Conservation (phyloP, 805 yeast species). For the Isabelozyma rhagii region DNA sequence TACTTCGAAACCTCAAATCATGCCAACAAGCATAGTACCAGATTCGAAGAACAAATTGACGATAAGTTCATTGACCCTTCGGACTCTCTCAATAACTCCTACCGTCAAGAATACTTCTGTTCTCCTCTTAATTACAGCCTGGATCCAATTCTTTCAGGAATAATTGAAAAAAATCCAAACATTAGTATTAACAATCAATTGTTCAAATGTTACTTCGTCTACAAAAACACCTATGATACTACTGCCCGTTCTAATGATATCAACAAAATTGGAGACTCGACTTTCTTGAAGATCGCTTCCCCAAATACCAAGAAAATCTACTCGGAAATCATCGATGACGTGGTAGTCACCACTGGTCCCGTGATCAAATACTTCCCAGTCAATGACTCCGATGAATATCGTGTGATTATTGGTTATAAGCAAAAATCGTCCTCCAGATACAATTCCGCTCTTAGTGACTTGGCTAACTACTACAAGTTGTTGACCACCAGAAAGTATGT, state of each 20-base stretch:
- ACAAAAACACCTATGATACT: conserved; percentile 50
- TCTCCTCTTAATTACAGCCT: conserved; percentile 53
- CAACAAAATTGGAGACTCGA: conserved; percentile 68
- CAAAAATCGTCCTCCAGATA: conserved; percentile 82
- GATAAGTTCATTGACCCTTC: conserved; percentile 69
- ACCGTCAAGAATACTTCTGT: conserved; percentile 75
- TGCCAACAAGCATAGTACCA: conserved; percentile 15
- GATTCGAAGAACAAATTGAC: conserved; percentile 76
- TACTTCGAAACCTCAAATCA: conserved; percentile 76
- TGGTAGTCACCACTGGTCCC: conserved; percentile 80
- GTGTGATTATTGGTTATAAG: conserved; percentile 85
- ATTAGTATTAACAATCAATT: conserved; percentile 40
- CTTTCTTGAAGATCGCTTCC: conserved; percentile 76
- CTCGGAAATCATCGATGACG: conserved; percentile 65
- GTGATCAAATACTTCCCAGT: conserved; percentile 83
- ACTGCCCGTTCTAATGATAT: conserved; percentile 41
- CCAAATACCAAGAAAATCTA: conserved; percentile 76
- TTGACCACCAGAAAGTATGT: conserved; percentile 85
- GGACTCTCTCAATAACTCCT: conserved; percentile 36
- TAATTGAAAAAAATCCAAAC: conserved; percentile 27
- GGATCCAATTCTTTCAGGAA: conserved; percentile 44
- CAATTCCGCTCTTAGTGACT: conserved; percentile 79
- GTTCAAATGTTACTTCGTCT: conserved; percentile 77
- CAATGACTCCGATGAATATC: conserved; percentile 76
- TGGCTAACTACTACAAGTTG: conserved; percentile 86